These are phyloP conservation scores for Apiospora saccharicola DNA, from an alignment of 2,329 filamentous ascomycete species.

Conservation along the genomic window DNA sequence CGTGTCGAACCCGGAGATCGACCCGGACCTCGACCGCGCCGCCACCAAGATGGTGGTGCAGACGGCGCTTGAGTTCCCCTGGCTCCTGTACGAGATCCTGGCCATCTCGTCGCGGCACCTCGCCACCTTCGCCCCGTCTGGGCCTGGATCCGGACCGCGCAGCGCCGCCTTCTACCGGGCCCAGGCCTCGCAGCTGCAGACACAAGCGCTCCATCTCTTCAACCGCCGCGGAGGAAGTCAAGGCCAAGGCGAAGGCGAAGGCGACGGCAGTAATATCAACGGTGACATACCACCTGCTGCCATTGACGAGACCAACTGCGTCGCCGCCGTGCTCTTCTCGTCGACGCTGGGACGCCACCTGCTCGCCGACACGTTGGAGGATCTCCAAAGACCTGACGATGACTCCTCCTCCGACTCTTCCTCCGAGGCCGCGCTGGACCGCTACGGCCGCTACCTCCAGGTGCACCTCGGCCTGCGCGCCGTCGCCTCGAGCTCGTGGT, in stretches of 20 bases:
- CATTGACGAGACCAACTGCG: constrained; percentile 41
- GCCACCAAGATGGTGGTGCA: constrained; percentile 35
- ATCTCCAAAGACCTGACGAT: not conserved
- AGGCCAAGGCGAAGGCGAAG: not conserved
- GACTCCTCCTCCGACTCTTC: no score
- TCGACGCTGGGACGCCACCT: constrained; percentile 44
- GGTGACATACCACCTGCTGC: not conserved
- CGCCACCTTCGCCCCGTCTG: constrained; percentile 29
- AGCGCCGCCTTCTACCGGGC: not conserved
- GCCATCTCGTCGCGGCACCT: constrained; percentile 47
- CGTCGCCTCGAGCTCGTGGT: constrained; percentile 37
- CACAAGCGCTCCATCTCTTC: constrained; percentile 40
- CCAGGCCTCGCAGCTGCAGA: constrained; percentile 42
- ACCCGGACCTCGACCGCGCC: constrained; percentile 27
- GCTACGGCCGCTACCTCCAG: constrained; percentile 41
- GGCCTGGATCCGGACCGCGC: no score
- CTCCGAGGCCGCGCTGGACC: constrained; percentile 36
- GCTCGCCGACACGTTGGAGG: constrained; percentile 40
- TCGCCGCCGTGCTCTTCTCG: constrained; percentile 44
- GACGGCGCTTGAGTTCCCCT: constrained; percentile 39
- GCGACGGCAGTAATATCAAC: not conserved
- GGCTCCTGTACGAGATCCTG: constrained; percentile 46
- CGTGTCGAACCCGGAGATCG: constrained; percentile 34
- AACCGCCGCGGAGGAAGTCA: constrained; percentile 32
- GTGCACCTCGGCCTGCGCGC: constrained; percentile 36